Base-by-base conservation (phyloP, 345 rosid species). In the Acer yangbiense region DNA sequence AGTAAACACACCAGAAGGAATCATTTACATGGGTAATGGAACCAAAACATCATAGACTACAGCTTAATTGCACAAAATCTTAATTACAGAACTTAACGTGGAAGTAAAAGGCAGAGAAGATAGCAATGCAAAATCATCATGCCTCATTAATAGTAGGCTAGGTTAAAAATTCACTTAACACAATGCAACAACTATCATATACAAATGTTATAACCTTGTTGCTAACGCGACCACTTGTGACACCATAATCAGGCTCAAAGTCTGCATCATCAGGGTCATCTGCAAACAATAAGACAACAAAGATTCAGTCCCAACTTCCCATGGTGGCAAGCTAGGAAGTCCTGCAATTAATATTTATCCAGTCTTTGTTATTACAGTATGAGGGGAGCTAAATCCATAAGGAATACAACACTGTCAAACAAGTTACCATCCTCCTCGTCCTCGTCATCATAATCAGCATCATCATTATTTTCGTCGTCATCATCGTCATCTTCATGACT, bases 211-310 rank as follows among this genome's bases (percentile, higher is more conserved):
- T 79, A 72, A 97, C 99, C 99, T 94, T 90, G 73, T 77, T 85
- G 68, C 82, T 85, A 41, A 80, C 46, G 58, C 73, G 87, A 75
- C 73, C 82, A 57, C 87, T 82, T 18, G 82, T 68, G 68, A 64
- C 87, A 77, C 86, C 90, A 78, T 82, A 82, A 74, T 92, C 89
- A 69, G 98, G 99, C 84, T 94, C 98, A 83, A 97, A 97, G 81
- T 97, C 99, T 23, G 89, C 97, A 84, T 97, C 99, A 80, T 93
- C 94, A 63, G 98, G 98, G 88, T 97, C 99, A 89, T 97, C 99
- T 94, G 93, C 84, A 77, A 79, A 76, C 48, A 88, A 81, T 71
- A 85, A 78, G 58, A 85, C 35, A 67, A 83, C 68, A 81, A 50
- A 9, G 50, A 46, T 76, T 65, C 63, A 71, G 73, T 32, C 81